Percentiles rank a stretch among this genome's conserved stretches.
Evolutionary conservation across 305 asterid species (phyloP).

Genomic region (Fraxinus xanthoxyloides): DNA sequence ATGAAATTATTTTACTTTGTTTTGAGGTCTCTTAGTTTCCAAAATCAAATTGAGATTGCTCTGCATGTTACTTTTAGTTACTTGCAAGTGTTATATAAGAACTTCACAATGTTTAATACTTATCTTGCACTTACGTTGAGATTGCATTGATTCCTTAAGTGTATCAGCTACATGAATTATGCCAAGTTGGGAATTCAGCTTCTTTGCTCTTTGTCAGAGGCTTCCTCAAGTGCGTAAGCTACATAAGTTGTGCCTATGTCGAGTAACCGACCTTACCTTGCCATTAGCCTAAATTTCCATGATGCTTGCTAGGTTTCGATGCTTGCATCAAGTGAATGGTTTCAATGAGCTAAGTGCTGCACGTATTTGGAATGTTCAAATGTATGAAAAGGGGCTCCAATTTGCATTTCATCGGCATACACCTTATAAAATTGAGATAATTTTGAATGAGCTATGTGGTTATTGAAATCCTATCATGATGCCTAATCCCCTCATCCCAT

Average conservation of each 20-base stretch:
- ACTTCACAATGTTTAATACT: not conserved
- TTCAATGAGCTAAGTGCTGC: not conserved
- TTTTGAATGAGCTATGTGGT: not conserved
- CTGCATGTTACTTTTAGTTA: not conserved
- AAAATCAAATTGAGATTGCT: not conserved
- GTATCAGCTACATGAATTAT: not conserved
- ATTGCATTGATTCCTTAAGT: not conserved
- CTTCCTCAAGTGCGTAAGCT: not conserved
- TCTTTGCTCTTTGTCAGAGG: not conserved
- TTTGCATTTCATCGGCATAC: not conserved
- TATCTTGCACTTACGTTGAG: not conserved
- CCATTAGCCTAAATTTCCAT: not conserved
- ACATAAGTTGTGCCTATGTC: not conserved
- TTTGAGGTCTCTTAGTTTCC: not conserved
- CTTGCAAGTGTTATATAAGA: not conserved
- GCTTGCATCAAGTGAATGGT: not conserved
- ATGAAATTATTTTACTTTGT: not conserved
- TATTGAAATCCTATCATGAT: not conserved
- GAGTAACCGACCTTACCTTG: not conserved
- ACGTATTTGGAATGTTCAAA: not conserved
- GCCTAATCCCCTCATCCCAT: not conserved
- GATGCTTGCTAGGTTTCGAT: not conserved
- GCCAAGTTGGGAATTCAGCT: not conserved
- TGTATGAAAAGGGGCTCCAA: not conserved
- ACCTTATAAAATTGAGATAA: not conserved